Evolutionary conservation across 78 protist species (phyloP).

Genomic region (slime mould (Dictyostelium discoideum)): dicty_2.7 NC_007090.3:40001-40500

Average conservation of each 20-base stretch:
- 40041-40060: constrained; percentile 8
- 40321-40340: background rate
- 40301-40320: background rate
- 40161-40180: background rate
- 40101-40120: constrained; percentile 55
- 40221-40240: background rate
- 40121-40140: constrained; percentile 32
- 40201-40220: background rate
- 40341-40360: background rate
- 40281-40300: background rate
- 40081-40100: background rate
- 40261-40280: background rate
- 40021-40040: constrained; percentile 84
- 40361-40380: background rate
- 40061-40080: constrained; percentile 63
- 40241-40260: background rate
- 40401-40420: background rate
- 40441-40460: background rate
- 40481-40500: constrained; percentile 20
- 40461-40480: background rate
- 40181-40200: background rate
- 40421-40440: constrained; percentile 8
- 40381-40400: background rate
- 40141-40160: constrained; percentile 17
- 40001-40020: constrained; percentile 58